phyloP scores from a whole-genome alignment of 2,329 filamentous ascomycete genomes.

The Fusarium odoratissimum region DNA sequence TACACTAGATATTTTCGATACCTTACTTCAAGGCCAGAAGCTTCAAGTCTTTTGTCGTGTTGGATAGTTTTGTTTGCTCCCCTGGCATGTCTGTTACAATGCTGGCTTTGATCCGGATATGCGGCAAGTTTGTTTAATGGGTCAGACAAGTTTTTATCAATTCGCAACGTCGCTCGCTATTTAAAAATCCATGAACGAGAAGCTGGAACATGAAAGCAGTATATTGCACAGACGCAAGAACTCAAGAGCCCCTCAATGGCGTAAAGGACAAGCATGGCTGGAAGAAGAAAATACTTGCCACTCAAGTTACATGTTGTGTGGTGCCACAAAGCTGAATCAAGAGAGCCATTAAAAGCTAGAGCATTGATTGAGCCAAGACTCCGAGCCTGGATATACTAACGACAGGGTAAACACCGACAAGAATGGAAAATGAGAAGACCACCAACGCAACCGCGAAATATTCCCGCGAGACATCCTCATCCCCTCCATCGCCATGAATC shows the following conservation, averaged over 20 bases:
- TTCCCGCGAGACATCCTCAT: fast-evolving
- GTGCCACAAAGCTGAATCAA: fast-evolving
- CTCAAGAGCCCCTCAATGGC: fast-evolving
- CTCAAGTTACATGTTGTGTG: fast-evolving
- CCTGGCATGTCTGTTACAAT: background rate
- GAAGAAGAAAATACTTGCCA: fast-evolving
- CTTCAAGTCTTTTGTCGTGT: background rate
- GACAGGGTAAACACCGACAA: fast-evolving
- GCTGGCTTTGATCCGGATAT: background rate
- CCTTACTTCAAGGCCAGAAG: fast-evolving
- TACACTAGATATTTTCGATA: fast-evolving
- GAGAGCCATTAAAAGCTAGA: fast-evolving
- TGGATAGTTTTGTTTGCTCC: background rate
- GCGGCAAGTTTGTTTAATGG: background rate
- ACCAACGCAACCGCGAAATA: fast-evolving
- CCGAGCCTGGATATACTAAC: fast-evolving
- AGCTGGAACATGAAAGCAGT: fast-evolving
- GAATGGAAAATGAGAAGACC: fast-evolving
- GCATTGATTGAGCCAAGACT: background rate
- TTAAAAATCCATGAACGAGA: background rate
- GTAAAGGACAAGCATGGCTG: fast-evolving
- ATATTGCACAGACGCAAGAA: fast-evolving
- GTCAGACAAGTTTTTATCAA: background rate
- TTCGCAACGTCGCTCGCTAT: background rate
- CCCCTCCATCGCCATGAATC: background rate